Conservation (phyloP, 169 alveolate species). For the Plasmodium coatneyi region DNA sequence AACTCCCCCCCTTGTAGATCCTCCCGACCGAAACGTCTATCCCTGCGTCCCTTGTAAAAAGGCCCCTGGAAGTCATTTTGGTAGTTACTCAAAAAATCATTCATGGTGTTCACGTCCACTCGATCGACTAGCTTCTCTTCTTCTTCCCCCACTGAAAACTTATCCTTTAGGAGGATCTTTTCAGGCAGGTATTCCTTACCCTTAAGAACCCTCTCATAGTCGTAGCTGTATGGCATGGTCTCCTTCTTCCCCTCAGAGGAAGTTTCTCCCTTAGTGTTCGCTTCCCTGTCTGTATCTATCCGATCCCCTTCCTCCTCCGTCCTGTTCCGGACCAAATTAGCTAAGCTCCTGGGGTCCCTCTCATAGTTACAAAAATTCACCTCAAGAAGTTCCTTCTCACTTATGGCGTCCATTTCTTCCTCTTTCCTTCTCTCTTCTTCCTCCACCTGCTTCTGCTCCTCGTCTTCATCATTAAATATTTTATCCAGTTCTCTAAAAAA, state of each 20-base stretch:
- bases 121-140: slow-evolving; percentile 6
- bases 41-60: slow-evolving; percentile 53
- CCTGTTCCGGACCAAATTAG: slow-evolving; percentile 22
- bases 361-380: slow-evolving; percentile 66
- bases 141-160: slow-evolving; percentile 21
- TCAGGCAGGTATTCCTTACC: slow-evolving; percentile 45
- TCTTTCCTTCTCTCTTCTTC: slow-evolving; percentile 64
- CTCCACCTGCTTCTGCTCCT: slow-evolving; percentile 47
- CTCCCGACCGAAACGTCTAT: slow-evolving; percentile 36
- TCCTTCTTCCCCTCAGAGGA: not conserved
- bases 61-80: slow-evolving; percentile 19
- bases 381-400: slow-evolving; percentile 47
- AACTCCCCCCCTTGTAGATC: not conserved
- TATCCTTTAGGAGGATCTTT: slow-evolving; percentile 30
- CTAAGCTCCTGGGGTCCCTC: slow-evolving; percentile 62
- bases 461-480: slow-evolving; percentile 47
- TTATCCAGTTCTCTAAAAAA: slow-evolving; percentile 57
- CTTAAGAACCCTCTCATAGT: slow-evolving; percentile 50
- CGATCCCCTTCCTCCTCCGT: slow-evolving; percentile 13
- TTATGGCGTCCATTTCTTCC: slow-evolving; percentile 14
- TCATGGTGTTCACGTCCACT: slow-evolving; percentile 11
- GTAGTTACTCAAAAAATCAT: slow-evolving; percentile 31
- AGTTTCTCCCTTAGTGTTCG: not conserved
- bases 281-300: not conserved
- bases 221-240: slow-evolving; percentile 41